Percentiles rank a stretch among this genome's conserved stretches.
These are phyloP conservation scores for Truncatella angustata DNA, from an alignment of 2,329 filamentous ascomycete genomes.

Conservation along the genomic window DNA sequence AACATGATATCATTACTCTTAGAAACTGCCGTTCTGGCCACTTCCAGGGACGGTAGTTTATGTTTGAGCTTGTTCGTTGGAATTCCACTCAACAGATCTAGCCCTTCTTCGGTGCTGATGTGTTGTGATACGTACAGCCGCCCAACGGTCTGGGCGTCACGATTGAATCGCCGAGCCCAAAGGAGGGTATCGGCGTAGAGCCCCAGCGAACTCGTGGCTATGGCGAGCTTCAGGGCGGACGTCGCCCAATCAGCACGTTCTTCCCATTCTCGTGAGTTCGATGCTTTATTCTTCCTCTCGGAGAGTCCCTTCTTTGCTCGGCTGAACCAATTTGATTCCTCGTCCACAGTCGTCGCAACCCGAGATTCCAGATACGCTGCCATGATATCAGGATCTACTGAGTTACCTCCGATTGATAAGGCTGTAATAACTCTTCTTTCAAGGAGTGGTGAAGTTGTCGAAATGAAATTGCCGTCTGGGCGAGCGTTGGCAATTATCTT, in stretches of 20 bases:
- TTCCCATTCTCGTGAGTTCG: background rate
- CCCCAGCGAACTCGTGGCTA: constrained; percentile 16
- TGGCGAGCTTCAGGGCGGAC: constrained; percentile 12
- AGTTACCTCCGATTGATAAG: background rate
- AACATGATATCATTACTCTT: constrained; percentile 16
- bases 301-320: background rate
- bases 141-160: constrained; percentile 9
- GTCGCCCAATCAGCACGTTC: constrained; percentile 9
- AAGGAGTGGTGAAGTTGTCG: background rate
- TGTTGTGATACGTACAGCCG: background rate
- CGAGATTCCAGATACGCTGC: background rate
- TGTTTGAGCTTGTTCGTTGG: background rate
- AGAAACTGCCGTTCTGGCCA: background rate
- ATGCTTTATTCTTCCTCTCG: constrained; percentile 4
- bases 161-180: constrained; percentile 17
- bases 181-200: constrained; percentile 13
- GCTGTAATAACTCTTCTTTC: background rate
- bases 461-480: constrained; percentile 3
- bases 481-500: background rate
- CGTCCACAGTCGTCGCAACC: background rate
- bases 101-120: constrained; percentile 7
- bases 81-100: constrained; percentile 15
- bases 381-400: background rate
- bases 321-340: background rate
- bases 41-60: background rate